phyloP scores from a whole-genome alignment of 2,329 filamentous ascomycete species.

The Lachnellula occidentalis region DNA sequence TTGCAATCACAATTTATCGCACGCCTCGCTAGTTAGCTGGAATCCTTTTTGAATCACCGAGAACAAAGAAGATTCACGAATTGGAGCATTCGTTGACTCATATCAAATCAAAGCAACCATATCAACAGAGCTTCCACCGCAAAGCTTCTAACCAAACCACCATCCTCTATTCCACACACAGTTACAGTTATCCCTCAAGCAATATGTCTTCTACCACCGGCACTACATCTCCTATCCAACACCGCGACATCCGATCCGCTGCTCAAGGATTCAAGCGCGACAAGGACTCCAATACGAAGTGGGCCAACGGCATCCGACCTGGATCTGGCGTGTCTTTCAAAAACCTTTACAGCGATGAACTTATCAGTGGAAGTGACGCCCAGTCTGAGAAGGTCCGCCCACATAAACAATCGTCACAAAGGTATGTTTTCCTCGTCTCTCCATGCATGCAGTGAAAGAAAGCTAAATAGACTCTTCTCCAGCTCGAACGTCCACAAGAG shows the following conservation, averaged over 20 bases:
- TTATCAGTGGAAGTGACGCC: conserved; percentile 5
- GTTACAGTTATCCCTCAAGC: not conserved
- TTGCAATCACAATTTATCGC: not conserved
- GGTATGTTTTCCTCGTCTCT: conserved; percentile 10
- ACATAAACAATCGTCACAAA: conserved; percentile 17
- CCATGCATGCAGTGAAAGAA: not conserved
- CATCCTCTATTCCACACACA: not conserved
- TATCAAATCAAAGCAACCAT: not conserved
- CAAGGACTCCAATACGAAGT: conserved; percentile 28
- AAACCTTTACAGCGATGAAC: conserved; percentile 1
- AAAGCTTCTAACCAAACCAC: not conserved
- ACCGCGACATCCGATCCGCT: conserved; percentile 28
- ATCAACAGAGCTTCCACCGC: not conserved
- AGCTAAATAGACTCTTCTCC: not conserved
- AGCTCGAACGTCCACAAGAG: conserved; percentile 12
- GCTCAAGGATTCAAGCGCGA: conserved; percentile 27
- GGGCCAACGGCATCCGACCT: conserved; percentile 23
- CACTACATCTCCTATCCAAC: conserved; percentile 19
- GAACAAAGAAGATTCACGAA: conserved; percentile 4
- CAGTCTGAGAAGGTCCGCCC: conserved; percentile 25
- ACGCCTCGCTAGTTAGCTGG: not conserved
- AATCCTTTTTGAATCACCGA: not conserved
- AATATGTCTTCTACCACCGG: conserved; percentile 14
- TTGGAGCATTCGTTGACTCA: conserved; percentile 1
- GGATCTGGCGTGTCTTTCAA: conserved; percentile 11